These are phyloP conservation scores for Pseudoturritis turrita DNA, from an alignment of 345 rosid species.

Conservation along the genomic window DNA sequence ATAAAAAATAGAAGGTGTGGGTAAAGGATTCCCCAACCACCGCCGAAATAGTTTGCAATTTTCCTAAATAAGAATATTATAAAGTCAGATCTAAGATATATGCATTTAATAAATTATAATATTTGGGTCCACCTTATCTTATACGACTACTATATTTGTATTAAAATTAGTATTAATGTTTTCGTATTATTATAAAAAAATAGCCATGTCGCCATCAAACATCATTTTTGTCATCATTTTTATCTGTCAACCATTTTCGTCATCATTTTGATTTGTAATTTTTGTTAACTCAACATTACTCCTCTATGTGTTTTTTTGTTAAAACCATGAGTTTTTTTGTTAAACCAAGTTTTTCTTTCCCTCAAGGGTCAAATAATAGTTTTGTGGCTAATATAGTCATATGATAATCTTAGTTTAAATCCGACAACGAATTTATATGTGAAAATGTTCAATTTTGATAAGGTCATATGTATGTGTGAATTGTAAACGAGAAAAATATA, in stretches of 20 bases:
- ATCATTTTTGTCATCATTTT: constrained; percentile 20
- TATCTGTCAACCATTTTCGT: not conserved
- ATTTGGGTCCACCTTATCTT: constrained; percentile 28
- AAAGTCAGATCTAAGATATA: constrained; percentile 24
- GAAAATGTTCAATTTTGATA: too few relatives aligned
- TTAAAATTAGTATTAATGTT: not conserved
- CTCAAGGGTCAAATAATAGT: not conserved
- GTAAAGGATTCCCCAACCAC: constrained; percentile 19
- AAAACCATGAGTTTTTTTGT: too few relatives aligned
- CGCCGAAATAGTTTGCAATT: constrained; percentile 18
- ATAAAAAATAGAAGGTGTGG: not conserved
- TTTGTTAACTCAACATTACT: too few relatives aligned
- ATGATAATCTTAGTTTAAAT: too few relatives aligned
- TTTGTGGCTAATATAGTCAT: too few relatives aligned
- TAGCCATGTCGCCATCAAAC: constrained; percentile 12
- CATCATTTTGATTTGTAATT: not conserved
- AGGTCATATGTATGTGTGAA: too few relatives aligned
- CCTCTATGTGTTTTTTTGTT: too few relatives aligned
- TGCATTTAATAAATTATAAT: constrained; percentile 6
- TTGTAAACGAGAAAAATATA: too few relatives aligned
- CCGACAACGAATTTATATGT: too few relatives aligned
- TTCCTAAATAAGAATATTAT: constrained; percentile 5
- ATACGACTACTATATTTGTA: constrained; percentile 8
- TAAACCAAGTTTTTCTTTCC: too few relatives aligned
- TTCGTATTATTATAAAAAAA: not conserved